These are phyloP conservation scores for Boletus sp. DNA, from an alignment of 1,284 basidiomycete species.

Conservation along the genomic window DNA sequence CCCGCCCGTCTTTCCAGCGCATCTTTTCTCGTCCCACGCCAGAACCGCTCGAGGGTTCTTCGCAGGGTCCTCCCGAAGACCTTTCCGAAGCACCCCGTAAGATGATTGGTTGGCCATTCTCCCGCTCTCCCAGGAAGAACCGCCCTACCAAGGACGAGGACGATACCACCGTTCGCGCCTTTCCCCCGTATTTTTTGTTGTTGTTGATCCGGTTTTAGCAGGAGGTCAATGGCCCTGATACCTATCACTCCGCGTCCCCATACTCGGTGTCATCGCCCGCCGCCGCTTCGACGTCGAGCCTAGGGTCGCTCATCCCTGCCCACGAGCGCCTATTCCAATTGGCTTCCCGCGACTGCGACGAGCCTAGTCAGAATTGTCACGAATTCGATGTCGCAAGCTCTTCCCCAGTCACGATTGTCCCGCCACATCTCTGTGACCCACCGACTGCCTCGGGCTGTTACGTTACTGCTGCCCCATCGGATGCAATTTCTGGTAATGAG, in stretches of 20 bases:
- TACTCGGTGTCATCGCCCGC: slow-evolving; percentile 25
- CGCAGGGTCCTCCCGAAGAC: slow-evolving; percentile 19
- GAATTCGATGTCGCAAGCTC: slow-evolving; percentile 3
- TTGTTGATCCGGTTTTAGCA: slow-evolving; percentile 12
- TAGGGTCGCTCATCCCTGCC: slow-evolving; percentile 35
- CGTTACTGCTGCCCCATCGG: neutral
- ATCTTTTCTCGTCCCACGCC: slow-evolving; percentile 35
- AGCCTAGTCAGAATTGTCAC: neutral
- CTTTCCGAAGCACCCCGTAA: slow-evolving; percentile 30
- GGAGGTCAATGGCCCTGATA: slow-evolving; percentile 13
- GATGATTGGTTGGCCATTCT: slow-evolving; percentile 37
- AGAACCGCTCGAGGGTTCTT: slow-evolving; percentile 11
- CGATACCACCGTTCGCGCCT: slow-evolving; percentile 13
- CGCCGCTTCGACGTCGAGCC: slow-evolving; percentile 34
- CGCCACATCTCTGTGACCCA: neutral
- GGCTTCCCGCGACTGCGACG: slow-evolving; percentile 14
- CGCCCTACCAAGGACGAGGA: slow-evolving; percentile 15
- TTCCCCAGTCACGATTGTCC: slow-evolving; percentile 16
- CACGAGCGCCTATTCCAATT: slow-evolving; percentile 34
- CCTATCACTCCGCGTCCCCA: slow-evolving; percentile 2
- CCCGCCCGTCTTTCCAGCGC: slow-evolving; percentile 32
- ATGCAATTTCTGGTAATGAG: slow-evolving; percentile 13
- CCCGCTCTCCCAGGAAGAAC: slow-evolving; percentile 32
- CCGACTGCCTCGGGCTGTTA: slow-evolving; percentile 4
- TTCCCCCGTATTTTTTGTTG: slow-evolving; percentile 1